A percentile compares a stretch with the other conserved stretches of the same genome.
Conservation (phyloP, 148 eudicot genomes). For the Selenicereus undatus region DNA sequence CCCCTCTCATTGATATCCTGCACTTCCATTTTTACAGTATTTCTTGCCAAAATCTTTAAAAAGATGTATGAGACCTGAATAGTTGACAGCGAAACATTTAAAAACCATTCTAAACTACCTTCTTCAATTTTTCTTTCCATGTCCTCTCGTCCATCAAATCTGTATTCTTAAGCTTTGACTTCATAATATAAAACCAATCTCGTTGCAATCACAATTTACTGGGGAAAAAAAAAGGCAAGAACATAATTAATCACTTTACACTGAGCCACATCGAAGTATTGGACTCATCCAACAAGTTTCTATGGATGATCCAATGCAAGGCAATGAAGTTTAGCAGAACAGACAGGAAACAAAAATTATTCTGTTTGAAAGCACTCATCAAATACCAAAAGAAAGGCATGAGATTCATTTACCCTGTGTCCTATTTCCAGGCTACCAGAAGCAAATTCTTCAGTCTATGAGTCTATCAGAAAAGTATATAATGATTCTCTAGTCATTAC, state of each 20-base stretch:
- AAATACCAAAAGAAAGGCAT: neutral
- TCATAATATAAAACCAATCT: conserved; percentile 18
- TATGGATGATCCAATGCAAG: neutral
- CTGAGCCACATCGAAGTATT: neutral
- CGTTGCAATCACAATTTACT: conserved; percentile 8
- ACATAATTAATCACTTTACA: neutral
- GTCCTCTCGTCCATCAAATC: conserved; percentile 13
- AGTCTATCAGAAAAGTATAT: neutral
- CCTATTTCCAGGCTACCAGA: neutral
- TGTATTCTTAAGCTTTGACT: neutral
- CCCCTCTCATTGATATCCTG: neutral
- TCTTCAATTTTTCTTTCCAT: conserved; percentile 12
- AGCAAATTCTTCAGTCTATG: neutral
- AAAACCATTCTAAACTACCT: conserved; percentile 1
- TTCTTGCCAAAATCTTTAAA: neutral
- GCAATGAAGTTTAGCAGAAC: neutral
- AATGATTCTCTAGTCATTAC: neutral
- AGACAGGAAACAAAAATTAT: neutral
- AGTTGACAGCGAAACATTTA: neutral
- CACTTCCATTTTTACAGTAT: neutral
- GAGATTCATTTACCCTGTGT: neutral
- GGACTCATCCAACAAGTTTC: neutral
- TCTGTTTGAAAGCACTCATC: neutral
- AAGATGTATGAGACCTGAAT: neutral
- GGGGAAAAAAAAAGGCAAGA: neutral